These are phyloP conservation scores for Oidium heveae DNA, from an alignment of 2,329 filamentous ascomycete species.

Conservation along the genomic window DNA sequence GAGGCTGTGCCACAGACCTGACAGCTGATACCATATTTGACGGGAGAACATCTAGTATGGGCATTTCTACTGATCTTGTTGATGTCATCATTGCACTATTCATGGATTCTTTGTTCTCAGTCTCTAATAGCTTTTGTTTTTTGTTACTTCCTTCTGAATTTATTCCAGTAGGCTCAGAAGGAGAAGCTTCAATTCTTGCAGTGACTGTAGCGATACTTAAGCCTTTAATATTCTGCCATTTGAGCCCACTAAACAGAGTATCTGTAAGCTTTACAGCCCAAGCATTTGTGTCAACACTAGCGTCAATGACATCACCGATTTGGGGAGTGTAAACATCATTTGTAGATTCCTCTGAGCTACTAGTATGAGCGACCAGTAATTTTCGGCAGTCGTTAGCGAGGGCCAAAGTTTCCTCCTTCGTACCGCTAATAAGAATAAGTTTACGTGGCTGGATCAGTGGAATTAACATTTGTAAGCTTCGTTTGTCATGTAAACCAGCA, in stretches of 20 bases:
- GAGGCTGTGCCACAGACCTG: slow-evolving; percentile 54
- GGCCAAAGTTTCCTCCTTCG: slow-evolving; percentile 47
- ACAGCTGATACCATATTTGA: slow-evolving; percentile 41
- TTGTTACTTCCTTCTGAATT: slow-evolving; percentile 20
- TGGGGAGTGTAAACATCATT: slow-evolving; percentile 59
- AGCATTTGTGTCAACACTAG: slow-evolving; percentile 90
- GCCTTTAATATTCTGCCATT: slow-evolving; percentile 84
- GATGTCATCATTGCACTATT: slow-evolving; percentile 5
- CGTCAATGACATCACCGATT: slow-evolving; percentile 53
- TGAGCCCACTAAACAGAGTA: slow-evolving; percentile 58
- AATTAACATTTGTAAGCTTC: slow-evolving; percentile 81
- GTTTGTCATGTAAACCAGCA: slow-evolving; percentile 73
- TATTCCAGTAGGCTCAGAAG: slow-evolving; percentile 16
- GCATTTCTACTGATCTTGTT: slow-evolving; percentile 5
- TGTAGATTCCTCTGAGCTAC: slow-evolving; percentile 20
- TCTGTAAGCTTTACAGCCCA: slow-evolving; percentile 87
- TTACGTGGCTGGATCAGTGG: slow-evolving; percentile 86
- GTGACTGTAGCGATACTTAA: slow-evolving; percentile 84
- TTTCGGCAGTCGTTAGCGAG: slow-evolving; percentile 62
- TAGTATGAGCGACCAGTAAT: slow-evolving; percentile 25
- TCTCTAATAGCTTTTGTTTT: slow-evolving; percentile 19
- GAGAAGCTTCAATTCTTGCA: slow-evolving; percentile 35
- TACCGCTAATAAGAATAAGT: slow-evolving; percentile 72
- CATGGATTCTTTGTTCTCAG: slow-evolving; percentile 14
- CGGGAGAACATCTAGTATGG: slow-evolving; percentile 23